These are phyloP conservation scores for Canariomyces notabilis DNA, from an alignment of 2,329 filamentous ascomycete species.

Conservation along the genomic window DNA sequence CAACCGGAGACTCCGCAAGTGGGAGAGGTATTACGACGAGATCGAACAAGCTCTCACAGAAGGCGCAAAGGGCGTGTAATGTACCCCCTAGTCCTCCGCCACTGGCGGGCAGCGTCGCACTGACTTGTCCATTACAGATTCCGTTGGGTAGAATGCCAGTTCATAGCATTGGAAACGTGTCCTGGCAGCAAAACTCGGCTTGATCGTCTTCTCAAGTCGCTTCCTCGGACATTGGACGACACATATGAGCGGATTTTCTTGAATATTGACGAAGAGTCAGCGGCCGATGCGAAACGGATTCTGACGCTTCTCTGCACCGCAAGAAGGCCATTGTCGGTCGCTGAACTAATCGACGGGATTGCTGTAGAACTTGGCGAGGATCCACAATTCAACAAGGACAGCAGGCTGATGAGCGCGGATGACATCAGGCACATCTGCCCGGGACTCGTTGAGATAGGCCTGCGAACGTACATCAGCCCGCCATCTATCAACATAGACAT, in stretches of 20 bases:
- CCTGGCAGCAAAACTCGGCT: slow-evolving; percentile 19
- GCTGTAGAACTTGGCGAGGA: slow-evolving; percentile 16
- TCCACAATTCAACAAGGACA: slow-evolving; percentile 14
- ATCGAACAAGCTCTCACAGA: slow-evolving; percentile 27
- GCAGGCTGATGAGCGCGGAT: slow-evolving; percentile 4
- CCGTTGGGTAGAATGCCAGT: slow-evolving; percentile 34
- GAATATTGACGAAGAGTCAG: slow-evolving; percentile 14
- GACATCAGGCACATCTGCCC: slow-evolving; percentile 17
- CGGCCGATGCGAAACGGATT: slow-evolving; percentile 11
- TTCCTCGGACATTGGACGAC: slow-evolving; percentile 30
- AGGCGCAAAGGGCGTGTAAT: slow-evolving; percentile 31
- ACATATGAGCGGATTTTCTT: slow-evolving; percentile 23
- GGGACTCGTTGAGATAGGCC: slow-evolving; percentile 13
- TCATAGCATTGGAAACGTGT: slow-evolving; percentile 25
- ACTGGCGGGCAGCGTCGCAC: slow-evolving; percentile 6
- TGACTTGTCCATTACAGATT: slow-evolving; percentile 29
- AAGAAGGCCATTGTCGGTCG: slow-evolving; percentile 7
- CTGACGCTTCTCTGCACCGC: slow-evolving; percentile 15
- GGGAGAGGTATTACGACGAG: slow-evolving; percentile 23
- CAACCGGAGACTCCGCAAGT: slow-evolving; percentile 23
- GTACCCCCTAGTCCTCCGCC: slow-evolving; percentile 18
- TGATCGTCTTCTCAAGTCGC: slow-evolving; percentile 28
- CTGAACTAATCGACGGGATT: slow-evolving; percentile 17
- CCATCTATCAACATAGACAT: too few relatives aligned
- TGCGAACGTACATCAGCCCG: too few relatives aligned